phyloP scores from a whole-genome alignment of 2,329 filamentous ascomycete genomes.

The Whalleya microplaca region DNA sequence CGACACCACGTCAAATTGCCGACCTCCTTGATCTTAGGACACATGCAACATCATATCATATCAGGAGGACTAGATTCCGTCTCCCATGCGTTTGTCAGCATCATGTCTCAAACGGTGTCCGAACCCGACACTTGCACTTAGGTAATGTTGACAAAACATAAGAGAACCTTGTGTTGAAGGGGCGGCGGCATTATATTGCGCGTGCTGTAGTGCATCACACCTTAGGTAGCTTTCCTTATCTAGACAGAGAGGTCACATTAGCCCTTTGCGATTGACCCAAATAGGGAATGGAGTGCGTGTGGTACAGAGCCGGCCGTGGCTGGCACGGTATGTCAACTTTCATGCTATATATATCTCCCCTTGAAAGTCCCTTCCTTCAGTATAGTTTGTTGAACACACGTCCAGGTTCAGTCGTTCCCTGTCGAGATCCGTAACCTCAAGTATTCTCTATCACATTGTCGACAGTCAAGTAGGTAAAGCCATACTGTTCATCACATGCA shows the following conservation, averaged over 20 bases:
- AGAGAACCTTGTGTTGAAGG: neutral
- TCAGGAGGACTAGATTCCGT: neutral
- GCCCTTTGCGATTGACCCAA: conserved; percentile 20
- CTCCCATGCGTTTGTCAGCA: neutral
- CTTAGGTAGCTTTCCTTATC: conserved; percentile 19
- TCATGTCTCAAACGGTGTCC: neutral
- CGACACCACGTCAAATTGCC: conserved; percentile 2
- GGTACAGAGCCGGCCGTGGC: neutral
- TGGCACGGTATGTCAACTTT: neutral
- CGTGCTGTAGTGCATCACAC: conserved; percentile 8
- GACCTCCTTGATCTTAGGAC: conserved; percentile 4
- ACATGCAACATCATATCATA: conserved; percentile 8
- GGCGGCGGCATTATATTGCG: neutral
- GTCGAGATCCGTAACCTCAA: neutral
- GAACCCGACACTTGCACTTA: neutral
- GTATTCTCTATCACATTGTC: neutral
- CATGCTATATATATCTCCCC: neutral
- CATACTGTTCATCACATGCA: too few relatives aligned
- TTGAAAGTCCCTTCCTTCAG: neutral
- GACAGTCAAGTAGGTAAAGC: too few relatives aligned
- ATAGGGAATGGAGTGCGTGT: conserved; percentile 7
- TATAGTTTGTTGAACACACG: neutral
- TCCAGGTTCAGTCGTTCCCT: neutral
- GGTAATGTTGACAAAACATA: conserved; percentile 5
- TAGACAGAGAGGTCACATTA: conserved; percentile 15